Base-by-base conservation (phyloP, 202 grass and related monocot species). In the Musa balbisiana region DNA sequence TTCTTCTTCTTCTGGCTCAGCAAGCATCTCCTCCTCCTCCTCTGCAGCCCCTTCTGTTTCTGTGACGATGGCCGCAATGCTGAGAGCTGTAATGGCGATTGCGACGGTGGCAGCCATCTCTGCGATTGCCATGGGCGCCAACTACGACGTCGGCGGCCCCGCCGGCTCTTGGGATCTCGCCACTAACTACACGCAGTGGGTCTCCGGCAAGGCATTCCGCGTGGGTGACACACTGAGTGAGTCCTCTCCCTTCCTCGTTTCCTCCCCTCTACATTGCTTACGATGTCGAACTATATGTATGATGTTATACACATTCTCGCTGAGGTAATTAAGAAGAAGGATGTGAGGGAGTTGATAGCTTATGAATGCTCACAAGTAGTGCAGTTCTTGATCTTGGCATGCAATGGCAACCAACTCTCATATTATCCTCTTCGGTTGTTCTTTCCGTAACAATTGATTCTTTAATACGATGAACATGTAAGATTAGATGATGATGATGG, bases 171-270 rank as follows among this genome's bases (percentile, higher is more conserved):
- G 87, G 83, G 73, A 86, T 78, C 21, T 79, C 23, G 20, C 51
- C 49, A 90, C 81, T 51, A 73, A 93, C 73, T 75, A 71, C 43
- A 73, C 73, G 11, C 14, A 79, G 4, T 88, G 87, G 91, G 81
- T 22, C 29, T 73, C 83, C 74, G 79, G 79, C 26, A 76, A 84
- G 66, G 82, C 6, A 62, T 94, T 94, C 75, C 52, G 8, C 52
- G 0, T 51, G 1, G 85, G 85, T 8, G 91, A 90, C 65, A 22
- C 67, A 50, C 58, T 90, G 15, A 83, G 83, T 88, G 84, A 72
- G 49, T 67, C 63, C 17, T 58, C 15, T 21, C 25, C 25, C 24
- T 73, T 69, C 33, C 25, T 78, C 19, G 2, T 69, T 6, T 19
- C 51, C 33, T 70, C 2, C 25, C 3, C 20, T 70, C 33, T 43